Conservation (phyloP, 495 filamentous ascomycete genomes). For the Trichoderma erinaceum region DNA sequence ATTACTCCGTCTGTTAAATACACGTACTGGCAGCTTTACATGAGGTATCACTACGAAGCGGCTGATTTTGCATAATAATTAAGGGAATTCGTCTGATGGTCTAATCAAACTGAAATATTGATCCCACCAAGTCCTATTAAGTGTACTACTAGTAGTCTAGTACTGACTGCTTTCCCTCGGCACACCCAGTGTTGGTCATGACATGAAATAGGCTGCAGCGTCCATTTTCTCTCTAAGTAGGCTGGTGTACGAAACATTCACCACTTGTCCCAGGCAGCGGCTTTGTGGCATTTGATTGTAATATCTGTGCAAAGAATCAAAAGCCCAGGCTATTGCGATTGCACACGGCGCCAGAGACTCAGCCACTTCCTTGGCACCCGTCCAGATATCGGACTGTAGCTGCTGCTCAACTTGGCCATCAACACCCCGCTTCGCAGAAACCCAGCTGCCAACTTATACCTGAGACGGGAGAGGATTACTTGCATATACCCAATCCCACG, state of each 20-base stretch:
- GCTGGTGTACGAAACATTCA: no score
- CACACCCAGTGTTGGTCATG: neutral
- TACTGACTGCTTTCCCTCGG: neutral
- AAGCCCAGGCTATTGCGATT: no score
- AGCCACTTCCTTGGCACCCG: no score
- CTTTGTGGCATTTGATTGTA: no score
- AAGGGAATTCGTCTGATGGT: neutral
- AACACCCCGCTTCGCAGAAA: neutral
- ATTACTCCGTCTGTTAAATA: neutral
- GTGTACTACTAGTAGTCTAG: neutral
- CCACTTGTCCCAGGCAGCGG: no score
- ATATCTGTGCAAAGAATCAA: no score
- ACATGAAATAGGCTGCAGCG: neutral
- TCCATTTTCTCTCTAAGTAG: no score
- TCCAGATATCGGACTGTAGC: no score
- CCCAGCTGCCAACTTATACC: neutral
- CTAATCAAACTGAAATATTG: constrained; percentile 11
- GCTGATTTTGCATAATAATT: neutral
- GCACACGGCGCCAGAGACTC: no score
- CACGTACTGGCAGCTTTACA: neutral
- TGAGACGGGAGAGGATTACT: neutral
- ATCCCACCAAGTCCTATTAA: no score
- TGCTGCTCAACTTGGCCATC: neutral
- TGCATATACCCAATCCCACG: neutral
- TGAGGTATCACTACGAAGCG: neutral